Base-by-base conservation (phyloP, 1,284 basidiomycete species). In the Fomitopsis pinicola region DNA sequence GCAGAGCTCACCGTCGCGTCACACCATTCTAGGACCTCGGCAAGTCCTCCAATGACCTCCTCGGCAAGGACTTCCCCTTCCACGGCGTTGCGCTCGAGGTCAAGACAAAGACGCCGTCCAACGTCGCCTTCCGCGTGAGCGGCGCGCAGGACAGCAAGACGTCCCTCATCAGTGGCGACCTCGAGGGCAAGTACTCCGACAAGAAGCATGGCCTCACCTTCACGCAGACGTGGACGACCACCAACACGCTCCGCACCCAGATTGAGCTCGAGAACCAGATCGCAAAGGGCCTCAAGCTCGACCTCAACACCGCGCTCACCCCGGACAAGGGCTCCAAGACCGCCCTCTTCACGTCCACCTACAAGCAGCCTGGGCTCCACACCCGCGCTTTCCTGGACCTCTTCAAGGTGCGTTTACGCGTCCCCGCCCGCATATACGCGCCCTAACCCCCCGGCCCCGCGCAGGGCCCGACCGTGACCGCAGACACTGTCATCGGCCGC, bases 241-340 rank as follows among this genome's bases (percentile, higher is more conserved):
- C 87, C 76, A 97, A 98, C 82, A 78, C 91, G 73, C 89, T 98
- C 79, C 90, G 89, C 78, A 92, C 91, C 71, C 88, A 93, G 78
- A 79, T 99, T 68, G 97, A 99, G 85, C 84, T 98, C 73, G 96
- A 98, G 80, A 97, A 98, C 86, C 91, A 96, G 81, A 88, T 99
- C 74, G 95, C 96, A 71, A 94, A 96, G 81, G 97, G 95, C 68
- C 87, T 99, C 79, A 99, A 99, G 84, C 83, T 99, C 72, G 97
- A 98, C 78, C 77, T 98, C 64, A 84, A 84, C 74, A 91, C 94
- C 67, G 86, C 89, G 61, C 85, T 99, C 68, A 82, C 90, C 71
- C 96, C 97, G 61, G 88, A 92, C 71, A 94, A 92, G 75, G 87
- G 86, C 70, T 80, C 83, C 73, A 97, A 95, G 85, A 85, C 87